These are phyloP conservation scores for Leptographium wingfieldii DNA, from an alignment of 2,329 filamentous ascomycete genomes.

Conservation along the genomic window DNA sequence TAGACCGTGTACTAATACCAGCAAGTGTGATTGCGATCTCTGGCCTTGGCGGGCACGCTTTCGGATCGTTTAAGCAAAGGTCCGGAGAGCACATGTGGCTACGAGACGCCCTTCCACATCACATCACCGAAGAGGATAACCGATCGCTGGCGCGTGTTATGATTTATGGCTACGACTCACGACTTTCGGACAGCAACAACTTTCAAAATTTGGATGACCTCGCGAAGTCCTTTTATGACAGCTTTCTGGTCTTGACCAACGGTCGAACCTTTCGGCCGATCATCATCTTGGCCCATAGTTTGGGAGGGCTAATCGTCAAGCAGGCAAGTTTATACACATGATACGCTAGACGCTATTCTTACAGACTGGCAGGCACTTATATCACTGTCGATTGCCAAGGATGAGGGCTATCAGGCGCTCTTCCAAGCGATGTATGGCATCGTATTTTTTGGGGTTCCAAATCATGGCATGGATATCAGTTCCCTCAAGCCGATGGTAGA, in stretches of 20 bases:
- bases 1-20: not conserved
- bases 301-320: not conserved
- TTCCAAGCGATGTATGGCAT: not conserved
- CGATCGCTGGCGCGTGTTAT: not conserved
- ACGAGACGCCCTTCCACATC: not conserved
- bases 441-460: not conserved
- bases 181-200: not conserved
- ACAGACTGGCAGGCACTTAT: not conserved
- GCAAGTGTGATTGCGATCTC: not conserved
- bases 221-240: not conserved
- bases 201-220: not conserved
- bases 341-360: not conserved
- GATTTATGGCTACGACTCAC: not conserved
- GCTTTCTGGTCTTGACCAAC: not conserved
- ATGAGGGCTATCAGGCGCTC: not conserved
- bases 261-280: not conserved
- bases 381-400: not conserved
- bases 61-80: not conserved
- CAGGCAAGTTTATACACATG: not conserved
- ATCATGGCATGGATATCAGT: not conserved
- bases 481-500: not conserved
- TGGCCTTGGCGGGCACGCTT: not conserved
- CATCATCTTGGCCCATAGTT: not conserved
- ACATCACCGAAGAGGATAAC: not conserved
- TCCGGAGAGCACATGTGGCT: not conserved